phyloP scores from a whole-genome alignment of 108 stramenopile species.

The Hondaea fermentalgiana region DNA sequence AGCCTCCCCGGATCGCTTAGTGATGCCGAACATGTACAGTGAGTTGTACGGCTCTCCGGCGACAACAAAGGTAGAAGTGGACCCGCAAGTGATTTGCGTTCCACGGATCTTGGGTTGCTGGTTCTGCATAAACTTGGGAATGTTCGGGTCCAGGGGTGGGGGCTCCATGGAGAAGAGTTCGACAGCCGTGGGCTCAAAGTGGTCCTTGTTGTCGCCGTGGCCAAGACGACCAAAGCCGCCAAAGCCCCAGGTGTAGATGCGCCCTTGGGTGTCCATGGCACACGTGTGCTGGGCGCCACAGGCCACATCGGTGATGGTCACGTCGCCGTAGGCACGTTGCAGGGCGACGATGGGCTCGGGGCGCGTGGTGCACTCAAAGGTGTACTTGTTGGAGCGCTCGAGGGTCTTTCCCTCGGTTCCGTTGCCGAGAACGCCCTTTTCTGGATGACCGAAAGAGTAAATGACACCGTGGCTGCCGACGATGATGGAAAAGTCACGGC shows the following conservation, averaged over 20 bases:
- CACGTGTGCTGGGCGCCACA: slow-evolving; percentile 51
- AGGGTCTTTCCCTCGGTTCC: slow-evolving; percentile 11
- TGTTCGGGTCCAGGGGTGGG: not conserved
- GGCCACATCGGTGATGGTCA: slow-evolving; percentile 20
- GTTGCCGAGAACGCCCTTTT: slow-evolving; percentile 1
- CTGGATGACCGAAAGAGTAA: not conserved
- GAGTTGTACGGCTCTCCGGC: slow-evolving; percentile 1
- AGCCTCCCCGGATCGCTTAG: not conserved
- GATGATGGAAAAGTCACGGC: not conserved
- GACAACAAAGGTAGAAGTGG: not conserved
- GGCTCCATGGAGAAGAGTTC: slow-evolving; percentile 5
- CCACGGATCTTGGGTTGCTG: slow-evolving; percentile 4
- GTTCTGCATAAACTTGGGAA: slow-evolving; percentile 15
- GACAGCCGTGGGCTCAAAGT: not conserved
- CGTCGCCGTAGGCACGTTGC: not conserved
- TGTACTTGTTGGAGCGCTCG: not conserved
- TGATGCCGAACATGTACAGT: slow-evolving; percentile 11
- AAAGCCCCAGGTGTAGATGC: slow-evolving; percentile 42
- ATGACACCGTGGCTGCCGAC: slow-evolving; percentile 12
- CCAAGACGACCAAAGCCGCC: slow-evolving; percentile 43
- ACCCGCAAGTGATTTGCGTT: not conserved
- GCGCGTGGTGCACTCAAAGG: not conserved
- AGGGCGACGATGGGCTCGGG: not conserved
- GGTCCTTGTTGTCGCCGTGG: slow-evolving; percentile 25
- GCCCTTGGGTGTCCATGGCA: slow-evolving; percentile 28